Conservation (phyloP, 2,329 filamentous ascomycete genomes). For the Tolypocladium amazonense region DNA sequence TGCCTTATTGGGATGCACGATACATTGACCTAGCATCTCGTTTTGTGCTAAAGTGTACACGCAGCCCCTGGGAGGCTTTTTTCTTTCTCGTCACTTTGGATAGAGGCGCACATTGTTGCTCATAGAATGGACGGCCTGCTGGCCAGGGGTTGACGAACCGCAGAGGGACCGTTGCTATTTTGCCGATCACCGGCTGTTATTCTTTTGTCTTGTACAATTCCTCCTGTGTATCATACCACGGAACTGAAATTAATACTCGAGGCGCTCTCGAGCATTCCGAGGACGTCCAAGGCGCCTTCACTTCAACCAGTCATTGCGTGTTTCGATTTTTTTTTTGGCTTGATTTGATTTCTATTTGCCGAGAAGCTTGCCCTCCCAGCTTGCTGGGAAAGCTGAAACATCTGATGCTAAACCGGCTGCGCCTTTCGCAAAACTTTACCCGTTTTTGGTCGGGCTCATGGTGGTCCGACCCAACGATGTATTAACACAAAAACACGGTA, state of each 20-base stretch:
- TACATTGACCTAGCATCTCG: neutral
- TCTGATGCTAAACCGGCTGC: slow-evolving; percentile 25
- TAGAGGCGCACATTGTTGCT: neutral
- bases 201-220: neutral
- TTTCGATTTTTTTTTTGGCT: neutral
- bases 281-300: neutral
- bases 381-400: slow-evolving; percentile 13
- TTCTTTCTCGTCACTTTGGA: neutral
- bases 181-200: neutral
- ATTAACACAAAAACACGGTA: slow-evolving; percentile 19
- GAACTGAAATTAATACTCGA: neutral
- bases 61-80: neutral
- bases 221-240: neutral
- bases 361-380: slow-evolving; percentile 1
- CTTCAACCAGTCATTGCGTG: neutral
- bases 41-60: neutral
- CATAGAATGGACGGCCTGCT: neutral
- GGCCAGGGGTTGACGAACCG: neutral
- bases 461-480: slow-evolving; percentile 14
- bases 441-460: slow-evolving; percentile 13
- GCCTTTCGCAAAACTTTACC: slow-evolving; percentile 20
- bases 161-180: neutral
- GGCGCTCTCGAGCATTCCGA: neutral
- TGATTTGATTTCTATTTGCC: slow-evolving; percentile 3
- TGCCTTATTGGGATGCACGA: neutral